Percentiles rank a stretch among this genome's conserved stretches.
These are phyloP conservation scores for Phytopythium boreale DNA, from an alignment of 352 stramenopile genomes.

Conservation along the genomic window DNA sequence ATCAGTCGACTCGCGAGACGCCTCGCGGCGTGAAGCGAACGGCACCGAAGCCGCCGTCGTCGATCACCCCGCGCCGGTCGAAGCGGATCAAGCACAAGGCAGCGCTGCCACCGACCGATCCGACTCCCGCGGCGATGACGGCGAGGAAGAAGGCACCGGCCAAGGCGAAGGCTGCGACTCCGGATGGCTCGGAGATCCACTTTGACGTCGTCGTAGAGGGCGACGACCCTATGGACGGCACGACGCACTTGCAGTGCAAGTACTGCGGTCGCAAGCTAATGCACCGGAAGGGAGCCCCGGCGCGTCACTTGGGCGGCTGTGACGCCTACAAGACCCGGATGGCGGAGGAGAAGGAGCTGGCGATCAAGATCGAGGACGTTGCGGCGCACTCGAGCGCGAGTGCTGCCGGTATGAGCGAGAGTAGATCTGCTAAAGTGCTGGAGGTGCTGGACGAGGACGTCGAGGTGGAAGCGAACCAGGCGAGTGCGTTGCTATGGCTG, in stretches of 20 bases:
- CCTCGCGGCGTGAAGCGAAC: neutral
- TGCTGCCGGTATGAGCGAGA: neutral
- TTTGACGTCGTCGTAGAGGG: neutral
- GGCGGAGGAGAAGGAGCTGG: neutral
- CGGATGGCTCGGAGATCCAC: neutral
- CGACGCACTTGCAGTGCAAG: slow-evolving; percentile 1
- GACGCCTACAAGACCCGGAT: neutral
- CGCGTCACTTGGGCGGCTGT: neutral
- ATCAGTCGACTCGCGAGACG: too few species aligned
- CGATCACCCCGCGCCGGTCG: slow-evolving; percentile 1
- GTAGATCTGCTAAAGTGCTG: neutral
- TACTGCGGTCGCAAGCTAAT: slow-evolving; percentile 1
- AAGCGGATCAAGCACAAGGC: neutral
- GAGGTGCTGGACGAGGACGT: neutral
- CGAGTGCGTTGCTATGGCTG: slow-evolving; percentile 13
- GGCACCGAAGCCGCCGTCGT: neutral
- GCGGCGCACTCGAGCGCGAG: neutral
- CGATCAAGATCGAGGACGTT: neutral
- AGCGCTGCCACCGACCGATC: too few species aligned
- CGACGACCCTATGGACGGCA: neutral
- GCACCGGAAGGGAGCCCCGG: neutral
- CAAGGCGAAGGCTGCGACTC: neutral
- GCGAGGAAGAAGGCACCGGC: neutral
- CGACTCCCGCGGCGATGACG: neutral
- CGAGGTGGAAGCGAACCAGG: neutral